A percentile compares a stretch with the other conserved stretches of the same genome.
Evolutionary conservation across 164 flowering plant genomes (phyloP).

Genomic region (Liriodendron chinense): DNA sequence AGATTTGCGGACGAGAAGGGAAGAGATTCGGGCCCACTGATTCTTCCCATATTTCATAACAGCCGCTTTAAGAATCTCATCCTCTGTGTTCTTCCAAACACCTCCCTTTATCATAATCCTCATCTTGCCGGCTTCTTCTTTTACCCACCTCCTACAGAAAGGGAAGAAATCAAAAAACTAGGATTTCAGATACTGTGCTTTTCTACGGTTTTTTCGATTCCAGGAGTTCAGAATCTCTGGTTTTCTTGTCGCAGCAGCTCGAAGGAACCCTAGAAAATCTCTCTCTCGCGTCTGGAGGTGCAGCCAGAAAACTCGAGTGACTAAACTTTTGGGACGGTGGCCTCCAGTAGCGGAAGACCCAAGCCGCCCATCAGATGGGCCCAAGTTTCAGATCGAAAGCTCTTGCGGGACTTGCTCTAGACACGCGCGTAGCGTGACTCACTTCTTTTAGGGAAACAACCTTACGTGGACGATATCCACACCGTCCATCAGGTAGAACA

Average conservation of each 20-base stretch:
- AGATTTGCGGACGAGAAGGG: constrained; percentile 87
- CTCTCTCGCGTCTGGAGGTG: not conserved
- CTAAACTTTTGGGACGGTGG: no score
- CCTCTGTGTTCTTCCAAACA: constrained; percentile 99
- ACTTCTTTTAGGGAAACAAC: no score
- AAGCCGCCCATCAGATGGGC: no score
- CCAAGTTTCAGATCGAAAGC: no score
- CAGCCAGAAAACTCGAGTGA: not conserved
- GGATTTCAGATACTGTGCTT: not conserved
- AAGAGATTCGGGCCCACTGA: constrained; percentile 97
- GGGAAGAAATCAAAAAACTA: not conserved
- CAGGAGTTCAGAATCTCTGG: not conserved
- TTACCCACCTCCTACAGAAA: constrained; percentile 2
- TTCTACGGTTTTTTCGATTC: not conserved
- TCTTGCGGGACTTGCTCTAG: no score
- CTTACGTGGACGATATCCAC: no score
- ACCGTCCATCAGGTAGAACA: no score
- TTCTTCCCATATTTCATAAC: constrained; percentile 99
- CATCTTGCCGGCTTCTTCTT: constrained; percentile 50
- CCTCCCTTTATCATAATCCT: constrained; percentile 99
- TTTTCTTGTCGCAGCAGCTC: not conserved
- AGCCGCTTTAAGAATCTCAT: constrained; percentile 93
- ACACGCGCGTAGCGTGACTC: no score
- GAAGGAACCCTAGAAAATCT: not conserved
- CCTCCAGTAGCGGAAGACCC: no score